Conservation (phyloP, 306 rosid genomes). For the Luffa acutangula region DNA sequence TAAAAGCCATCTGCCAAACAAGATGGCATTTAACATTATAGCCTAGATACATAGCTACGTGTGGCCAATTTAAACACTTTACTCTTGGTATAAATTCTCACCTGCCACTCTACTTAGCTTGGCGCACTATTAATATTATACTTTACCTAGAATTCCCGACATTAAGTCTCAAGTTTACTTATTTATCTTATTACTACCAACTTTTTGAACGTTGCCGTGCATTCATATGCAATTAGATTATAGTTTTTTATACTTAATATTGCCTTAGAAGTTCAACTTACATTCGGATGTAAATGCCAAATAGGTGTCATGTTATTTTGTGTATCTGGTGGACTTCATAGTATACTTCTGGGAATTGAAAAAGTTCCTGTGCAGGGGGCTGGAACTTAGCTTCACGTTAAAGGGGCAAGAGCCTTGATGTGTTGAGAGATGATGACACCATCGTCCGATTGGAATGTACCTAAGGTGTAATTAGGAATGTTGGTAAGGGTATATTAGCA, state of each 20-base stretch:
- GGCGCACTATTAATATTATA: background rate
- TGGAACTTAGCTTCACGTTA: background rate
- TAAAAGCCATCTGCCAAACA: background rate
- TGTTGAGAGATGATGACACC: background rate
- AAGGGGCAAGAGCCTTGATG: background rate
- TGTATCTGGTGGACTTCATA: background rate
- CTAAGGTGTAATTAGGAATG: too few species aligned
- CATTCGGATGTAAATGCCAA: background rate
- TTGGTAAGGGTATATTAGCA: too few species aligned
- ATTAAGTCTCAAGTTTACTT: background rate
- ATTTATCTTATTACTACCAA: background rate
- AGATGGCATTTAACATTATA: background rate
- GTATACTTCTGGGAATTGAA: background rate
- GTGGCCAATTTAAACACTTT: background rate
- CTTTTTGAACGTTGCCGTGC: background rate
- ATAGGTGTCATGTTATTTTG: background rate
- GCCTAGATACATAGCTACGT: background rate
- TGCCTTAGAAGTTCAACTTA: background rate
- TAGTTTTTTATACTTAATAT: background rate
- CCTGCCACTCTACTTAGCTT: background rate
- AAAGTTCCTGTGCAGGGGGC: background rate
- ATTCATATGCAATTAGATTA: background rate
- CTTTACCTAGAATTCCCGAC: background rate
- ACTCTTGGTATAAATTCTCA: background rate
- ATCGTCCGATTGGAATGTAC: background rate